These are phyloP conservation scores for Ophiostoma angusticollis DNA, from an alignment of 2,329 filamentous ascomycete genomes.

Conservation along the genomic window DNA sequence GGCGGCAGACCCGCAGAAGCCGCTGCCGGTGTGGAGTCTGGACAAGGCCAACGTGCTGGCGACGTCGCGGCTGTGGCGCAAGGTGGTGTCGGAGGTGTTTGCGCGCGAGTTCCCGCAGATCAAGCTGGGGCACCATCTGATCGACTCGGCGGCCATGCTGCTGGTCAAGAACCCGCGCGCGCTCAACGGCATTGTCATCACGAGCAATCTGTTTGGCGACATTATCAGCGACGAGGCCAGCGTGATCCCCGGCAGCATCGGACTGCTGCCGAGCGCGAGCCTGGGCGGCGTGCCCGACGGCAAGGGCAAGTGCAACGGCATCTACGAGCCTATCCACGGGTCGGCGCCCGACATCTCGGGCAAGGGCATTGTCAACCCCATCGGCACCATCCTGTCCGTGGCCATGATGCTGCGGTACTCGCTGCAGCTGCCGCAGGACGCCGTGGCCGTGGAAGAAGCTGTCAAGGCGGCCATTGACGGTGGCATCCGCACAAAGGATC, in stretches of 20 bases:
- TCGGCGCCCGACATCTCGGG: conserved; percentile 90
- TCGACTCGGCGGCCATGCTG: conserved; percentile 94
- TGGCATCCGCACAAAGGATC: conserved; percentile 69
- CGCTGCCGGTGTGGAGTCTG: conserved; percentile 68
- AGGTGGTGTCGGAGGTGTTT: conserved; percentile 75
- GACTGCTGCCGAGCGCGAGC: conserved; percentile 77
- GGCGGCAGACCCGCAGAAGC: conserved; percentile 49
- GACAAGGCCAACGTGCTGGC: conserved; percentile 97
- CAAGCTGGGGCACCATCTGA: conserved; percentile 75
- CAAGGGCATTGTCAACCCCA: conserved; percentile 80
- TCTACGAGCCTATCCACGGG: conserved; percentile 96
- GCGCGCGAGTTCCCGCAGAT: conserved; percentile 79
- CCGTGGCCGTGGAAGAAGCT: conserved; percentile 66
- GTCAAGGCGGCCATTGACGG: conserved; percentile 69
- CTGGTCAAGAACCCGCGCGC: conserved; percentile 87
- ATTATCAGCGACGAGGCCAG: conserved; percentile 93
- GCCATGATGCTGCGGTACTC: conserved; percentile 97
- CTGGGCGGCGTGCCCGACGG: conserved; percentile 78
- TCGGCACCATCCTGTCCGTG: conserved; percentile 81
- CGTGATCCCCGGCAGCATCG: conserved; percentile 84
- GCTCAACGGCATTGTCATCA: conserved; percentile 83
- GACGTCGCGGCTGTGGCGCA: conserved; percentile 79
- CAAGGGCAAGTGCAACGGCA: conserved; percentile 74
- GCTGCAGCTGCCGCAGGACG: conserved; percentile 63
- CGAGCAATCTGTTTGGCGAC: conserved; percentile 89